Evolutionary conservation across 805 yeast genomes (phyloP), one percentile per base, ranked within the genome.

Genomic region (Candida methanosorbosa): DNA sequence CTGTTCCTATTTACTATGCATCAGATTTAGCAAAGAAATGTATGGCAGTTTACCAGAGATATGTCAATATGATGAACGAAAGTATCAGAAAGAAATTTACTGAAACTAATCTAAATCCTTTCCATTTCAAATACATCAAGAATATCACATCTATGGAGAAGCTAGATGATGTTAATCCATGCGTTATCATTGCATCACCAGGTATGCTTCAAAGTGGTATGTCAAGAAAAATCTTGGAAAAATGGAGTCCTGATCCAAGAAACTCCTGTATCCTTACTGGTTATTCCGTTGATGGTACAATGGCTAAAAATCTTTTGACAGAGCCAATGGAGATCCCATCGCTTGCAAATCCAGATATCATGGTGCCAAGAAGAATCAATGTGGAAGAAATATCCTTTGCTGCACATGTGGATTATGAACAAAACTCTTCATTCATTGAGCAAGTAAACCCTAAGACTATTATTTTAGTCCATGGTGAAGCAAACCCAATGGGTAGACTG

Each of bases 141-240:
- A 82, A 83, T 45, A 70, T 92, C 31, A 76, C 82, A 40, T 80
- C 78, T 42, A 62, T 88, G 36, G 96, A 88, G 37, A 74, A 75
- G 43, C 81, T 92, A 52, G 94, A 87, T 48, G 98, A 92, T 56
- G 71, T 86, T 45, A 95, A 95, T 0, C 96, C 98, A 4, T 86
- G 95, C 45, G 97, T 92, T 16, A 88, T 92, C 59, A 73, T 92
- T 24, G 98, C 98, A 0, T 78, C 94, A 30, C 99, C 99, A 0
- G 99, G 99, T 54, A 92, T 92, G 99, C 66, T 92, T 32, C 98
- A 90, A 56, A 88, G 83, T 54, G 99, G 99, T 41, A 79, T 88
- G 3, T 86, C 97, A 0, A 69, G 99, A 46, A 92, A 83, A 46
- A 65, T 92, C 16, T 67, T 92, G 20, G 99, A 92, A 52, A 75